Percentiles rank a stretch among this genome's conserved stretches.
These are phyloP conservation scores for Aspergillus sp. DNA, from an alignment of 2,329 filamentous ascomycete species.

Conservation along the genomic window DNA sequence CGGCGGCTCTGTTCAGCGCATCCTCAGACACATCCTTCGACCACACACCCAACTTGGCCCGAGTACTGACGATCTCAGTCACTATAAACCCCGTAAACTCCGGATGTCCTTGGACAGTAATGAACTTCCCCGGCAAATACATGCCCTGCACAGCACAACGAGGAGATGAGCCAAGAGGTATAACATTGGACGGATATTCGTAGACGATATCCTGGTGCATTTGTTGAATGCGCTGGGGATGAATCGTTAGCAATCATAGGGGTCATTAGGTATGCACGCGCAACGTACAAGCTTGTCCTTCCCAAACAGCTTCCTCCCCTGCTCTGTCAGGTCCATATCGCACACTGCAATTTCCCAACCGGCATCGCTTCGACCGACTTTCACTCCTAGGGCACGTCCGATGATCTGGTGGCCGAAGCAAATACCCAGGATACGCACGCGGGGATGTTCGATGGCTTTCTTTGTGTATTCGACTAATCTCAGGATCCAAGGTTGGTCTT, in stretches of 20 bases:
- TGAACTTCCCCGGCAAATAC: conserved; percentile 59
- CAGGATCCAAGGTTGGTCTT: conserved; percentile 67
- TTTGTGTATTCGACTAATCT: conserved; percentile 63
- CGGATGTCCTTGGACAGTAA: conserved; percentile 80
- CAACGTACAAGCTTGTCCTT: conserved; percentile 52
- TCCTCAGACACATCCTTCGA: conserved; percentile 61
- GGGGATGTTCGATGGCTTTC: conserved; percentile 52
- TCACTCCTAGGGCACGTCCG: conserved; percentile 61
- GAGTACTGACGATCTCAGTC: conserved; percentile 57
- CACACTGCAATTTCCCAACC: conserved; percentile 81
- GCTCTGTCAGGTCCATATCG: conserved; percentile 59
- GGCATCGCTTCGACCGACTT: conserved; percentile 58
- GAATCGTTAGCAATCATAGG: neutral
- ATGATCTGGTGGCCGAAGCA: conserved; percentile 89
- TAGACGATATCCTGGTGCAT: conserved; percentile 79
- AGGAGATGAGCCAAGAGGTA: conserved; percentile 58
- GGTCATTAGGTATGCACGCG: neutral
- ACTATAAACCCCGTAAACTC: conserved; percentile 72
- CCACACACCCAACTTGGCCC: conserved; percentile 63
- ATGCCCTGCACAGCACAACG: conserved; percentile 73
- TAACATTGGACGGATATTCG: conserved; percentile 54
- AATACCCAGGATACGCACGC: conserved; percentile 67
- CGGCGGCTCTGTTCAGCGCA: conserved; percentile 57
- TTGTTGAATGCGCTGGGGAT: conserved; percentile 56
- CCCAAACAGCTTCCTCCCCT: conserved; percentile 66